Evolutionary conservation across 2,329 filamentous ascomycete genomes (phyloP).

Genomic region (Fusarium brevicatenulatum): DNA sequence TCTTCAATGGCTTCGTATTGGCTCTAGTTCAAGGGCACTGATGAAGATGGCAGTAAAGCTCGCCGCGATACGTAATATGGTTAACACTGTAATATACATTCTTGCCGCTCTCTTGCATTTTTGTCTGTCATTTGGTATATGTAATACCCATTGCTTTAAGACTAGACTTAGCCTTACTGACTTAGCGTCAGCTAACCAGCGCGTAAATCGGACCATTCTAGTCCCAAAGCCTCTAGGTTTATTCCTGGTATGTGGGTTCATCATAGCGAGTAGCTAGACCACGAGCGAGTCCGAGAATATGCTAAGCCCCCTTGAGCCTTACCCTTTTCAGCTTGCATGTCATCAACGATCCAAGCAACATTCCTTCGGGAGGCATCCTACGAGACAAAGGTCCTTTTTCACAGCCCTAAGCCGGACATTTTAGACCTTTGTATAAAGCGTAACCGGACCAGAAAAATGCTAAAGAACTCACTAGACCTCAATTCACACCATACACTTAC

Average conservation of each 20-base stretch:
- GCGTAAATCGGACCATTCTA: background rate
- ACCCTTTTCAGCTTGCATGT: background rate
- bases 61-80: accelerated
- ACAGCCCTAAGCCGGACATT: background rate
- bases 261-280: background rate
- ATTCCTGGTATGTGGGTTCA: background rate
- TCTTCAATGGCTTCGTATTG: background rate
- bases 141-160: background rate
- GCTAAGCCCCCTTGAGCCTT: background rate
- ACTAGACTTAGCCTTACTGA: too few relatives aligned
- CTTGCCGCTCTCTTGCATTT: background rate
- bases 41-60: background rate
- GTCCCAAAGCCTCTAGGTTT: background rate
- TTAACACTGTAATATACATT: background rate
- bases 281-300: background rate
- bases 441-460: accelerated
- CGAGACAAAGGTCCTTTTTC: background rate
- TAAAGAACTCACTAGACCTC: background rate
- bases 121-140: too few relatives aligned
- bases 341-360: background rate
- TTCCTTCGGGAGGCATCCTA: background rate
- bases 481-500: too few relatives aligned
- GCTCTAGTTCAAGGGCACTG: background rate
- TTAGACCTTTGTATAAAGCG: background rate
- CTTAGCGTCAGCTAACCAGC: too few relatives aligned